Evolutionary conservation across 768 basidiomycete species (phyloP), one percentile per base, ranked within the genome.

Genomic region (Rickenella mellea): DNA sequence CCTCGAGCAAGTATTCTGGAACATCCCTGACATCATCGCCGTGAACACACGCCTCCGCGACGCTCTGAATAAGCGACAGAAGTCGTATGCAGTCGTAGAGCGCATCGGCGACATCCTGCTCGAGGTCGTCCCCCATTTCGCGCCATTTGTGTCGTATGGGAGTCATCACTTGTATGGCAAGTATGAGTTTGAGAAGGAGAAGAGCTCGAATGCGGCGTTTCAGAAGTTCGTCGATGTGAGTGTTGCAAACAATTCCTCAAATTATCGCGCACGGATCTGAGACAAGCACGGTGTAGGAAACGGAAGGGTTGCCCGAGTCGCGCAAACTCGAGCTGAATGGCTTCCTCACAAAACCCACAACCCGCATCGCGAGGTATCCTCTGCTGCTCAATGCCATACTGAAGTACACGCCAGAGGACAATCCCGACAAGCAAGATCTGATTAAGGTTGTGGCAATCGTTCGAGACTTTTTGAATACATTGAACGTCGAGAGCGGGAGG

Each of bases 181-280:
- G 63, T 97, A 90, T 58, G 93, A 97, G 64, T 98, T 99, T 60
- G 96, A 99, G 69, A 94, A 88, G 72, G 96, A 98, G 71, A 97
- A 96, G 69, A 80, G 74, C 43, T 74, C 80, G 39, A 99, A 99
- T 64, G 76, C 83, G 5, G 85, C 80, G 9, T 99, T 99, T 64
- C 84, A 90, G 40, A 77, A 79, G 46, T 99, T 98, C 59, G 96
- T 98, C 22, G 96, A 97, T 71, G 92, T 90, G 51, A 40, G 78
- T 69, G 27, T 28, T 30, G 35, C 40, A 11, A n/a, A 25, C 39
- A 6, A 8, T 6, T 20, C 24, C 40, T n/a, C 22, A 20, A 32
- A 4, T 32, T 14, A 32, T n/a, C 12, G 30, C 15, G 31, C 21
- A 14, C 20, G 17, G 17, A 6, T 9, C 35, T 37, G 14, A 28